Evolutionary conservation across 2,329 filamentous ascomycete genomes (phyloP).

Genomic region (Camillea tinctor): DNA sequence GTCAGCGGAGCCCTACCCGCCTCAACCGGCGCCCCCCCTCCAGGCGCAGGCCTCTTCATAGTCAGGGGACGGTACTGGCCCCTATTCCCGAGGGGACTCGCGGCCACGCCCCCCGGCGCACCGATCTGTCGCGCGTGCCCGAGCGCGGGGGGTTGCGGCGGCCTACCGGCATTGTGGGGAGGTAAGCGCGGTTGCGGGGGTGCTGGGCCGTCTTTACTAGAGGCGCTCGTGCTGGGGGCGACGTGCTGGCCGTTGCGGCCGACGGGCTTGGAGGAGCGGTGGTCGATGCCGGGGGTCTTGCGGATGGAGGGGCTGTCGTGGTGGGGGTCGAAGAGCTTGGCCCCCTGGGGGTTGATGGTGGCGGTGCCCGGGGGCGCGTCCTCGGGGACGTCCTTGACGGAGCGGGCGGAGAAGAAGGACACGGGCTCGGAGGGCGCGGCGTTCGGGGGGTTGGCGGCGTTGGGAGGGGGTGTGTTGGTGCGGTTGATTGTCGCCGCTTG

Average conservation of each 20-base stretch:
- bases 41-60: conserved; percentile 50
- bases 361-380: conserved; percentile 41
- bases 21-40: conserved; percentile 16
- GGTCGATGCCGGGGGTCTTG: conserved; percentile 85
- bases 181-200: too few species aligned
- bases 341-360: conserved; percentile 43
- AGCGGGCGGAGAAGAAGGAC: conserved; percentile 70
- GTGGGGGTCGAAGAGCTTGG: conserved; percentile 68
- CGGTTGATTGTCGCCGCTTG: conserved; percentile 25
- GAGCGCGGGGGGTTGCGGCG: conserved; percentile 40
- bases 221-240: conserved; percentile 1
- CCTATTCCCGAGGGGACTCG: conserved; percentile 59
- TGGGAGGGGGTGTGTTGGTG: conserved; percentile 32
- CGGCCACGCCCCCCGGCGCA: conserved; percentile 47
- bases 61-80: conserved; percentile 59
- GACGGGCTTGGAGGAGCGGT: conserved; percentile 72
- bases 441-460: conserved; percentile 25
- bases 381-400: conserved; percentile 56
- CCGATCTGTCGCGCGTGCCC: conserved; percentile 58
- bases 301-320: conserved; percentile 81
- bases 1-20: conserved; percentile 44
- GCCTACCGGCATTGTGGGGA: not conserved
- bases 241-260: conserved; percentile 56
- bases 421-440: conserved; percentile 41
- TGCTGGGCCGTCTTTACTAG: too few species aligned